phyloP scores from a whole-genome alignment of 352 stramenopile genomes.

The Globisporangium paddicum region DNA sequence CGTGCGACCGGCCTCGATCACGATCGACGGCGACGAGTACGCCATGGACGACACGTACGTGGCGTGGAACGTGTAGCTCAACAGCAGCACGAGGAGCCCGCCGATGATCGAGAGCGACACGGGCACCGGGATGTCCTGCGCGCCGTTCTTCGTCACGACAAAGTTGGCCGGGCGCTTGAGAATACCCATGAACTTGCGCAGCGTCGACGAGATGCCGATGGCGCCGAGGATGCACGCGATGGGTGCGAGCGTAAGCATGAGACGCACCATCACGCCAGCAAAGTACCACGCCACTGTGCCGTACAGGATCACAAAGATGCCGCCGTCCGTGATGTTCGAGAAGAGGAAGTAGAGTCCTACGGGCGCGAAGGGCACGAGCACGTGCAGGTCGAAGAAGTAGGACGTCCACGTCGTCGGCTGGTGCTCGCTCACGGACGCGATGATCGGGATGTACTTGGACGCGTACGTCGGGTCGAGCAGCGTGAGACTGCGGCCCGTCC shows the following conservation, averaged over 20 bases:
- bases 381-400: slow-evolving; percentile 93
- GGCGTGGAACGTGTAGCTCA: slow-evolving; percentile 88
- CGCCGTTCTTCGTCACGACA: slow-evolving; percentile 44
- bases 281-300: slow-evolving; percentile 92
- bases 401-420: slow-evolving; percentile 93
- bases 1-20: slow-evolving; percentile 82
- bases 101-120: slow-evolving; percentile 51
- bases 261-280: slow-evolving; percentile 89
- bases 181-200: slow-evolving; percentile 79
- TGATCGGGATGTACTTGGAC: slow-evolving; percentile 94
- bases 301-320: slow-evolving; percentile 93
- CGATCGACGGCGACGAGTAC: slow-evolving; percentile 91
- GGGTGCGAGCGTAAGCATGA: slow-evolving; percentile 91
- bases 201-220: slow-evolving; percentile 75
- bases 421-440: slow-evolving; percentile 92
- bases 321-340: slow-evolving; percentile 82
- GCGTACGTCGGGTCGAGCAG: slow-evolving; percentile 90
- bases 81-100: slow-evolving; percentile 62
- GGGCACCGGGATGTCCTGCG: slow-evolving; percentile 57
- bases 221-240: slow-evolving; percentile 90
- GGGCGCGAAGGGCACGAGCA: slow-evolving; percentile 88
- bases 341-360: slow-evolving; percentile 91
- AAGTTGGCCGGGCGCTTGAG: slow-evolving; percentile 50
- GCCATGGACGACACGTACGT: slow-evolving; percentile 88
- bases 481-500: slow-evolving; percentile 88